These are phyloP conservation scores for Rhodotorula mucilaginosa DNA, from an alignment of 1,284 basidiomycete species.

Conservation along the genomic window DNA sequence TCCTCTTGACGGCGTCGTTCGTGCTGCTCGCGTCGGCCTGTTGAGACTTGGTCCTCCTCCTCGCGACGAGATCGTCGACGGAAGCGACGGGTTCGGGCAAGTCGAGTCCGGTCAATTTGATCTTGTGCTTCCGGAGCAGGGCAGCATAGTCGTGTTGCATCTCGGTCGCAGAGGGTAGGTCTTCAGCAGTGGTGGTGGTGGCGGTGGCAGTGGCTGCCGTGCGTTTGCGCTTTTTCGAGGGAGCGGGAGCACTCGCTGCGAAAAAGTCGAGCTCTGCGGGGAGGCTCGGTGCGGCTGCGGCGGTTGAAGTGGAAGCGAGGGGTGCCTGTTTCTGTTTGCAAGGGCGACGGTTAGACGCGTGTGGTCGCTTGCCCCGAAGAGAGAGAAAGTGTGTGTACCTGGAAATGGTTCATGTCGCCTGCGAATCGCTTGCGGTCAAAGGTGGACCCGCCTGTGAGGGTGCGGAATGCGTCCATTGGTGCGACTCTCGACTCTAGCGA, in stretches of 20 bases:
- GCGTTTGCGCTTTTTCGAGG: conserved; percentile 40
- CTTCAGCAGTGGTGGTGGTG: background rate
- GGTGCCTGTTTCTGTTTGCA: background rate
- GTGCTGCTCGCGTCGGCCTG: too few relatives aligned
- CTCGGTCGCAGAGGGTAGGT: background rate
- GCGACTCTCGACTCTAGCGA: background rate
- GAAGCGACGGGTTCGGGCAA: conserved; percentile 48
- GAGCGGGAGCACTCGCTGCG: conserved; percentile 52
- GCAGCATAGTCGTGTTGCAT: conserved; percentile 19
- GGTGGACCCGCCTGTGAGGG: conserved; percentile 42
- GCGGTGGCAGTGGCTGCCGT: background rate
- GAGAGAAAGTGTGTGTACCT: conserved; percentile 52
- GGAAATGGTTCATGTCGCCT: conserved; percentile 70
- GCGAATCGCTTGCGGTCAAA: conserved; percentile 78
- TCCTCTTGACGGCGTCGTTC: conserved; percentile 74
- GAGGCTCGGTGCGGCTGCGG: conserved; percentile 49
- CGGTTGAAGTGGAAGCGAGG: conserved; percentile 24
- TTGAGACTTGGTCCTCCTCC: too few relatives aligned
- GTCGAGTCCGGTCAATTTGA: conserved; percentile 50
- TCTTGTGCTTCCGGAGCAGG: conserved; percentile 28
- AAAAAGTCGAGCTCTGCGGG: conserved; percentile 84
- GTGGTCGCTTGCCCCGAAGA: background rate
- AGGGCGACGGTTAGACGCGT: background rate
- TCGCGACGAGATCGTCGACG: conserved; percentile 44
- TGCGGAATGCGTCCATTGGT: conserved; percentile 48